phyloP scores from a whole-genome alignment of 1,139 yeast genomes.

The Geotrichum siamense region DNA sequence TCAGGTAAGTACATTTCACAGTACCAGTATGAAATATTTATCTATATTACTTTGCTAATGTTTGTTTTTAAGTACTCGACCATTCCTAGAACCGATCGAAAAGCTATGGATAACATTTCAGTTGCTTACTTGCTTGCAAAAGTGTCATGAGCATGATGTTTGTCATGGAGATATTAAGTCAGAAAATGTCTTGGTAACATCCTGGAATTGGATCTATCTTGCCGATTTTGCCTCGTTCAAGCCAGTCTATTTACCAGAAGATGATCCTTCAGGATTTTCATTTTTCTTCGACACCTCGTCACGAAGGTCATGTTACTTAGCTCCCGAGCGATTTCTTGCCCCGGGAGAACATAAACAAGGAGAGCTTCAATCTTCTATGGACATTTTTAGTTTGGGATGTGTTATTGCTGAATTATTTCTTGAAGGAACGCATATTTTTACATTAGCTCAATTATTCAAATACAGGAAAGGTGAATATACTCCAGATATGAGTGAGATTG shows the following conservation, averaged over 20 bases:
- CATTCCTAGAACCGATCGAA: slow-evolving; percentile 76
- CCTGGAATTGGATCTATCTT: slow-evolving; percentile 82
- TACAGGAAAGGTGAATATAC: slow-evolving; percentile 61
- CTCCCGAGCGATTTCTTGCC: slow-evolving; percentile 79
- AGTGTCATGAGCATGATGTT: slow-evolving; percentile 55
- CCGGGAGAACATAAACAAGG: slow-evolving; percentile 34
- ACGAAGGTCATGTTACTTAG: slow-evolving; percentile 80
- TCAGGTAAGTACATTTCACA: slow-evolving; percentile 36
- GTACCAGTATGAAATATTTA: too few relatives aligned
- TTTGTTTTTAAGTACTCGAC: slow-evolving; percentile 51
- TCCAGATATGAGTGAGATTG: slow-evolving; percentile 54
- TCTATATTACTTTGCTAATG: slow-evolving; percentile 1
- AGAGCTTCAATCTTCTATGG: slow-evolving; percentile 62
- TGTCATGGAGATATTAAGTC: slow-evolving; percentile 89
- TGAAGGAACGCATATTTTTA: slow-evolving; percentile 82
- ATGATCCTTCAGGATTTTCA: slow-evolving; percentile 89
- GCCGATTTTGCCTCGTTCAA: slow-evolving; percentile 81
- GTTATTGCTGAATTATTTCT: slow-evolving; percentile 81
- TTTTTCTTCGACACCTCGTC: slow-evolving; percentile 89
- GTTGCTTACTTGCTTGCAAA: slow-evolving; percentile 51
- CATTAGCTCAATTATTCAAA: slow-evolving; percentile 78
- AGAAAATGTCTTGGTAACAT: slow-evolving; percentile 78
- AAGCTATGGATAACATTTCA: slow-evolving; percentile 82
- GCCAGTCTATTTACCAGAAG: slow-evolving; percentile 83
- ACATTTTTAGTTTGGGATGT: slow-evolving; percentile 85